Conservation (phyloP, 2,329 filamentous ascomycete genomes). For the Meredithiella fracta region DNA sequence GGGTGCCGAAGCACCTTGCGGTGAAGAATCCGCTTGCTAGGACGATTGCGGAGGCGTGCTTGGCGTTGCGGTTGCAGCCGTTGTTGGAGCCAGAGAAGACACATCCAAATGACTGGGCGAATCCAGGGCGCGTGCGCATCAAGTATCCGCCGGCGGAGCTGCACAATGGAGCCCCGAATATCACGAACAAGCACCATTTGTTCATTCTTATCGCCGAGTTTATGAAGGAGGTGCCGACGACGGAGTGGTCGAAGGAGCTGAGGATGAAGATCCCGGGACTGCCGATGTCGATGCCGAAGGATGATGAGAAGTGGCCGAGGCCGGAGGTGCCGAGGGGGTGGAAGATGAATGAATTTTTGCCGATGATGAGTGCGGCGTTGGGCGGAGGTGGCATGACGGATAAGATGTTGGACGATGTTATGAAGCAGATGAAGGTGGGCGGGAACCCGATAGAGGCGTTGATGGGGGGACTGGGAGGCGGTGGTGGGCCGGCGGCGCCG, state of each 20-base stretch:
- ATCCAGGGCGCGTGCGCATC: constrained; percentile 78
- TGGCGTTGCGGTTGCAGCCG: constrained; percentile 50
- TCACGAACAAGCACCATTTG: constrained; percentile 74
- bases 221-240: constrained; percentile 62
- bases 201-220: constrained; percentile 66
- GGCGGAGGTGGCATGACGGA: constrained; percentile 88
- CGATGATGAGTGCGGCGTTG: constrained; percentile 74
- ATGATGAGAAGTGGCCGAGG: constrained; percentile 50
- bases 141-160: constrained; percentile 39
- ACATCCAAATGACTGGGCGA: constrained; percentile 95
- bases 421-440: constrained; percentile 65
- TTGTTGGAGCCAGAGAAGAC: constrained; percentile 82
- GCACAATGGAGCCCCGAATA: constrained; percentile 20
- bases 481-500: constrained; percentile 15
- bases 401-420: constrained; percentile 90
- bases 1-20: constrained; percentile 55
- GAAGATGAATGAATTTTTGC: constrained; percentile 74
- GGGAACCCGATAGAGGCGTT: constrained; percentile 30
- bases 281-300: constrained; percentile 42
- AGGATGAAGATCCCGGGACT: constrained; percentile 58
- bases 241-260: constrained; percentile 49
- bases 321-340: constrained; percentile 70
- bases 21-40: constrained; percentile 74
- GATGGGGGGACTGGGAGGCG: constrained; percentile 42
- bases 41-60: constrained; percentile 77